Evolutionary conservation across 441 rosid genomes (phyloP).

Genomic region (Hura crepitans): DNA sequence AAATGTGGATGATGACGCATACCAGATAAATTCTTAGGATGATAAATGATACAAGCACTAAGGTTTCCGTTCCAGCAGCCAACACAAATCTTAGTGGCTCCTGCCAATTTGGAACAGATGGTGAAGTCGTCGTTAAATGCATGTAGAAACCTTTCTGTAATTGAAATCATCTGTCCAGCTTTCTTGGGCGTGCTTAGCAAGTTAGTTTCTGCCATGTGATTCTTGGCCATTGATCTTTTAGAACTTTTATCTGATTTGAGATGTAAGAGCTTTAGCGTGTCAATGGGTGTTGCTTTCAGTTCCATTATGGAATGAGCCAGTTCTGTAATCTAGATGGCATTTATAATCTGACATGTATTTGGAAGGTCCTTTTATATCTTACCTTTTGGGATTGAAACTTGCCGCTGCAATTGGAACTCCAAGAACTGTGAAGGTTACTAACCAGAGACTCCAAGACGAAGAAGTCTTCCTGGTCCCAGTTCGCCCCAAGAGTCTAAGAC

Average conservation of each 20-base stretch:
- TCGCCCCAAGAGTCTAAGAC: constrained; percentile 87
- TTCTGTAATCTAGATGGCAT: background rate
- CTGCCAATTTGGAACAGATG: constrained; percentile 38
- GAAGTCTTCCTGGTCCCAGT: constrained; percentile 53
- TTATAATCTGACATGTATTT: background rate
- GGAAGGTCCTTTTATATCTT: constrained; percentile 22
- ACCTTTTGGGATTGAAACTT: constrained; percentile 87
- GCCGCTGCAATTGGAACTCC: constrained; percentile 93
- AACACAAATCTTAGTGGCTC: constrained; percentile 78
- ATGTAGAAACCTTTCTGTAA: background rate
- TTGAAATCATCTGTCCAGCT: constrained; percentile 11
- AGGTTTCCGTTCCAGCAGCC: constrained; percentile 92
- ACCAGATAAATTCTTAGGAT: constrained; percentile 88
- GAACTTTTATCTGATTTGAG: background rate
- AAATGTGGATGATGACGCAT: constrained; percentile 18
- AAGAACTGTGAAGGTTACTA: constrained; percentile 64
- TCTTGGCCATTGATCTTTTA: background rate
- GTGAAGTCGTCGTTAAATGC: background rate
- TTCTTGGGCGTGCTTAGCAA: background rate
- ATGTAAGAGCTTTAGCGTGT: background rate
- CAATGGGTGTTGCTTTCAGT: background rate
- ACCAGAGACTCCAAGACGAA: constrained; percentile 86
- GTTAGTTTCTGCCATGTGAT: background rate
- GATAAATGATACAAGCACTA: constrained; percentile 70
- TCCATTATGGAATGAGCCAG: background rate